These are phyloP conservation scores for Isoetes taiwanensis DNA, from an alignment of 75 land plant species.

Conservation along the genomic window DNA sequence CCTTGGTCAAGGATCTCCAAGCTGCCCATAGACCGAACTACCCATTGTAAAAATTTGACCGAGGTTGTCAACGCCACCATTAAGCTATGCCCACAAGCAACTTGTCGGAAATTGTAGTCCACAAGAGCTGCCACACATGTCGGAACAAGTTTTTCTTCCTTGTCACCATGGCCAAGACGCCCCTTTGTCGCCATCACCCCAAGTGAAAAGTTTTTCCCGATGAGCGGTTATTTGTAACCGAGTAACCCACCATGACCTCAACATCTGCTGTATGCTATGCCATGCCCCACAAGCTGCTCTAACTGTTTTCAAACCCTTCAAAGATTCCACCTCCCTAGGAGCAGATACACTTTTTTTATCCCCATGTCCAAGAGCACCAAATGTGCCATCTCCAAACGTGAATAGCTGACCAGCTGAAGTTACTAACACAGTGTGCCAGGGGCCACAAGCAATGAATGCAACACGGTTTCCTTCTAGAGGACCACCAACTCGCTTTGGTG, in stretches of 20 bases:
- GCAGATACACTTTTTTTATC: slow-evolving; percentile 44
- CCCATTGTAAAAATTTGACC: neutral
- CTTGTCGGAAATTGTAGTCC: slow-evolving; percentile 5
- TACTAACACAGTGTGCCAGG: slow-evolving; percentile 80
- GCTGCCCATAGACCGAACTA: neutral
- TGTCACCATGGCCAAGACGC: slow-evolving; percentile 1
- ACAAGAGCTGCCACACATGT: slow-evolving; percentile 2
- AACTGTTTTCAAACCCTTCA: slow-evolving; percentile 63
- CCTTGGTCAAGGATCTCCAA: neutral
- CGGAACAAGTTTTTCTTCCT: neutral
- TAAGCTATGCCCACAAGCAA: neutral
- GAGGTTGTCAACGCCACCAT: slow-evolving; percentile 2
- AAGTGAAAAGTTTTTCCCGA: slow-evolving; percentile 76
- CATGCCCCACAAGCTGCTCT: slow-evolving; percentile 82
- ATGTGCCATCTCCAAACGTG: slow-evolving; percentile 79
- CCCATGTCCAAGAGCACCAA: slow-evolving; percentile 84
- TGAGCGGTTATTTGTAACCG: slow-evolving; percentile 53
- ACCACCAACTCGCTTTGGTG: slow-evolving; percentile 62
- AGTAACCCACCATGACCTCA: slow-evolving; percentile 65
- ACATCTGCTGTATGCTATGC: slow-evolving; percentile 90
- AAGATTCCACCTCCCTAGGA: slow-evolving; percentile 71
- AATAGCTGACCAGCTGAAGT: slow-evolving; percentile 76
- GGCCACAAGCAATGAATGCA: slow-evolving; percentile 71
- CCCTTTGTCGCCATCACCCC: slow-evolving; percentile 83
- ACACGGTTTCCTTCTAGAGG: slow-evolving; percentile 70